Percentiles rank a stretch among this genome's conserved stretches.
These are phyloP conservation scores for Bipolaris oryzae DNA, from an alignment of 2,329 filamentous ascomycete genomes.

Conservation along the genomic window DNA sequence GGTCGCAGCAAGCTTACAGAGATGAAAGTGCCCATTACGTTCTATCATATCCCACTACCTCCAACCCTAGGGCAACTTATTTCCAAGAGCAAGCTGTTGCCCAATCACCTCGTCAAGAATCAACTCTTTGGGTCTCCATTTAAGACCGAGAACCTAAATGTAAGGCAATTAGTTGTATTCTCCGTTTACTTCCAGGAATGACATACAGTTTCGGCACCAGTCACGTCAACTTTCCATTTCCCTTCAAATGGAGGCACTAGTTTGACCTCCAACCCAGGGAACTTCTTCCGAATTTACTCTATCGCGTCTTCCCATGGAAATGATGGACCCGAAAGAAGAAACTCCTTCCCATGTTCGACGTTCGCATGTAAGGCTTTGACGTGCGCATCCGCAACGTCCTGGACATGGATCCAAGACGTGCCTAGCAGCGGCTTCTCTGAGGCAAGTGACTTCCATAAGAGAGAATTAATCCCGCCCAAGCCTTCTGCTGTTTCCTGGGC, in stretches of 20 bases:
- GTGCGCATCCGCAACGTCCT: conserved; percentile 37
- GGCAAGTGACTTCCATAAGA: conserved; percentile 20
- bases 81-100: neutral
- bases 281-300: neutral
- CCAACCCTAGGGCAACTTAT: neutral
- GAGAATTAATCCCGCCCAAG: conserved; percentile 25
- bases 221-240: neutral
- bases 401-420: conserved; percentile 27
- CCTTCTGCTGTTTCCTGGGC: conserved; percentile 22
- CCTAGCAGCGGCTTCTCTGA: conserved; percentile 18
- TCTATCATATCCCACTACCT: neutral
- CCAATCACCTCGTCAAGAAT: neutral
- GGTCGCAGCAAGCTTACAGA: neutral
- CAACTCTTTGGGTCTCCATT: neutral
- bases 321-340: neutral
- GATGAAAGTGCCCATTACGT: neutral
- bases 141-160: neutral
- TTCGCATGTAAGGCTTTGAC: conserved; percentile 19
- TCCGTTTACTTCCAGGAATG: neutral
- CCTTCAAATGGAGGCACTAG: neutral
- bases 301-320: neutral
- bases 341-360: neutral
- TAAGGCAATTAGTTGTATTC: neutral
- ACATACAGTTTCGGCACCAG: neutral
- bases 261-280: neutral